phyloP scores from a whole-genome alignment of 2,329 filamentous ascomycete species.

The Pseudogymnoascus sp. region DNA sequence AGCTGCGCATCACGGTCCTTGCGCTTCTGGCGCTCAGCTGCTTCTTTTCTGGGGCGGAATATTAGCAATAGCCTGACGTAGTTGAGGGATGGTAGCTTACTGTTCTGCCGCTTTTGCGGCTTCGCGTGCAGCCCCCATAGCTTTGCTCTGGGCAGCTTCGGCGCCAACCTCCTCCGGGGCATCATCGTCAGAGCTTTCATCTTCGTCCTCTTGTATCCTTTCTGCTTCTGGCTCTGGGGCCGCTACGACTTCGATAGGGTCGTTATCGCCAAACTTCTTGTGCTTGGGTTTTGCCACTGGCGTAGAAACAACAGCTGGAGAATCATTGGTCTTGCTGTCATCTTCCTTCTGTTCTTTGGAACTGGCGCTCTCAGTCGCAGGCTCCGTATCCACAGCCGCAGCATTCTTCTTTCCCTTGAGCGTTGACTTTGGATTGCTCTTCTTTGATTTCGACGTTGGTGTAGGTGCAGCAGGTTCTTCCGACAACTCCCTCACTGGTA shows the following conservation, averaged over 20 bases:
- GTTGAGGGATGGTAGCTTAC: slow-evolving; percentile 13
- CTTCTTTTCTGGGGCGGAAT: slow-evolving; percentile 20
- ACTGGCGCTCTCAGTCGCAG: not conserved
- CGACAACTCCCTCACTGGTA: slow-evolving; percentile 14
- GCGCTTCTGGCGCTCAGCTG: slow-evolving; percentile 22
- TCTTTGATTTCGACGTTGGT: not conserved
- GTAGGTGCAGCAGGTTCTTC: not conserved
- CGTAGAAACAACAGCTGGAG: not conserved
- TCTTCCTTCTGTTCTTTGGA: not conserved
- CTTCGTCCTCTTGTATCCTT: not conserved
- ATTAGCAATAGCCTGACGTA: not conserved
- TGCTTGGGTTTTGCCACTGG: slow-evolving; percentile 15
- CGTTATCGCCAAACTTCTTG: slow-evolving; percentile 21
- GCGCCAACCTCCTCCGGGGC: slow-evolving; percentile 25
- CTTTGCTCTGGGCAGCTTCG: slow-evolving; percentile 19
- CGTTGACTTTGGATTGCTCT: not conserved
- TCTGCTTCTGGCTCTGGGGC: slow-evolving; percentile 12
- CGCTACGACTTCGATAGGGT: slow-evolving; percentile 15
- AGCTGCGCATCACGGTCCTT: slow-evolving; percentile 22
- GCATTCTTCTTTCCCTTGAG: not conserved
- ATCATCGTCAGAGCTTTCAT: slow-evolving; percentile 22
- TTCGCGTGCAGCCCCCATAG: slow-evolving; percentile 18
- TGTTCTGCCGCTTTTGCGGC: slow-evolving; percentile 23
- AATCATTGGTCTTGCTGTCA: not conserved
- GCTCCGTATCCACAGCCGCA: not conserved